Base-by-base conservation (phyloP, 2,329 filamentous ascomycete species). In the Botrytis medusae region DNA sequence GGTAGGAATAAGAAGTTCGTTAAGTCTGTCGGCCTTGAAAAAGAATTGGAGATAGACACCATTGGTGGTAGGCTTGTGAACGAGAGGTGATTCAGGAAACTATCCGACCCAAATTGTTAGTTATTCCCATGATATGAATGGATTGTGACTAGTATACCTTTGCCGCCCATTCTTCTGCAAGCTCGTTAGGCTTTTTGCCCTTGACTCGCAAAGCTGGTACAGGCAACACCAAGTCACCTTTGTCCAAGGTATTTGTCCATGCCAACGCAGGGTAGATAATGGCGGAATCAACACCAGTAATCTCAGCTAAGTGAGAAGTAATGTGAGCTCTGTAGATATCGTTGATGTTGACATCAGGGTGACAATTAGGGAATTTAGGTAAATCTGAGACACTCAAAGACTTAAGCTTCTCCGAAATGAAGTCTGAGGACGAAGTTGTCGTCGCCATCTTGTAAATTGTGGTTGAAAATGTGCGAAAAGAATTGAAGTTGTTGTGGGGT, bases 301-400 rank as follows among this genome's bases (percentile, higher is more conserved):
- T 87, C 32, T 88, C 84, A 48, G 88, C 84, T 59, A 97, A 84
- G 67, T 93, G 84, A 60, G 91, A 86, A 75, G 92, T 90, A 76
- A 97, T 88, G 81, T 95, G 92, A 54, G 90, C 89, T 74, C 93
- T 88, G 86, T 94, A 97, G 74, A 95, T 87, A 79, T 96, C 93
- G 79, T 93, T 85, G 6, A 92, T 91, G 84, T 96, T 96, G 78
- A 88, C 84, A 44, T 91, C 87, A 72, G 92, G 92, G 80, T 91
- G 85, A 78, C 86, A 89, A 80, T 85, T 86, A 57, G 89, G 86
- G 80, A 85, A 90, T 73, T 78, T 76, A 20, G 76, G 74, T 25
- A 81, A 62, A 65, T 72, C 71, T 46, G 71, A 68, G 20, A 81
- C 73, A 42, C 76, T 77, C 72, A 81, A 69, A 61, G 76, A 72